phyloP scores from a whole-genome alignment of 192 early-diverging fungal genomes.

The Diversispora epigaea region DNA sequence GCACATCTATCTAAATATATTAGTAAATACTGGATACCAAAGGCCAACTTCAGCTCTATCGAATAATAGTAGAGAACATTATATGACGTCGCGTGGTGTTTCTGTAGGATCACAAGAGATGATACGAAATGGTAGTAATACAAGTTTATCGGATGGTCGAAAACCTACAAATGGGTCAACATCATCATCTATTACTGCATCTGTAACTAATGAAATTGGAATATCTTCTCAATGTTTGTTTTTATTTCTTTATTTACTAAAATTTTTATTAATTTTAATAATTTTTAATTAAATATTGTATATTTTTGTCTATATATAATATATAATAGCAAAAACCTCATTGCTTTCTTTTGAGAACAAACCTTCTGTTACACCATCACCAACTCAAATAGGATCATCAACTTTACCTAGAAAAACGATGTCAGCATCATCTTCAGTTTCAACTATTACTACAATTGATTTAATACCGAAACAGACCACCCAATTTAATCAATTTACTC shows the following conservation, averaged over 20 bases:
- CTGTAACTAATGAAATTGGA: background rate
- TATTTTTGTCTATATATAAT: background rate
- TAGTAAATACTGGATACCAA: background rate
- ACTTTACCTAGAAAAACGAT: background rate
- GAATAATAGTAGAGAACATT: slow-evolving; percentile 20
- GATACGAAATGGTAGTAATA: slow-evolving; percentile 1
- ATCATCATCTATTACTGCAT: slow-evolving; percentile 24
- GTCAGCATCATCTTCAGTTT: slow-evolving; percentile 26
- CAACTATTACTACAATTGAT: slow-evolving; percentile 24
- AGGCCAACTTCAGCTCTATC: slow-evolving; percentile 20
- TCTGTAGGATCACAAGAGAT: background rate
- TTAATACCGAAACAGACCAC: background rate
- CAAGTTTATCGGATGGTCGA: background rate
- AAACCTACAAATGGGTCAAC: slow-evolving; percentile 1
- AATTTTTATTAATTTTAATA: background rate
- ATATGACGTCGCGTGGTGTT: background rate
- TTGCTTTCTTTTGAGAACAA: too few species aligned
- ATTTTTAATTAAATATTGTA: background rate
- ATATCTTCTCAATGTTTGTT: slow-evolving; percentile 6
- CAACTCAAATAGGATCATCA: background rate
- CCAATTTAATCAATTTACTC: background rate
- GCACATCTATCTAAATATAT: background rate
- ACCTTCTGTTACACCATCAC: background rate
- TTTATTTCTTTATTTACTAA: background rate
- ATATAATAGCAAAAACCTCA: too few species aligned